Base-by-base conservation (phyloP, 495 filamentous ascomycete genomes). In the Trichocladium antarcticum region DNA sequence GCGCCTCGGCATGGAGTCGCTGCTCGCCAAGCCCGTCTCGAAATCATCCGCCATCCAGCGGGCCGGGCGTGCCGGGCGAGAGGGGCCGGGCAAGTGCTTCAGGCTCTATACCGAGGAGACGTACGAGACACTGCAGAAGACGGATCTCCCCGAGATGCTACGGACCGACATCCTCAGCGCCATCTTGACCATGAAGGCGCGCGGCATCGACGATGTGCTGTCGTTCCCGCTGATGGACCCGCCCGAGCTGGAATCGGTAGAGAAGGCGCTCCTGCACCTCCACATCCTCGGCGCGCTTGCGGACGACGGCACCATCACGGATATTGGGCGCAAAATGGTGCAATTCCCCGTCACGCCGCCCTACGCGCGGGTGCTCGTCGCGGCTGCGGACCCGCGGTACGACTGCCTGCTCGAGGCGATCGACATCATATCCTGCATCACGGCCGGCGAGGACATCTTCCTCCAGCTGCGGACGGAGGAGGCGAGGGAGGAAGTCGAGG, bases 11-110 rank as follows among this genome's bases (percentile, higher is more conserved):
- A 76, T 99, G 56, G 92, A 96, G 44, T 95, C 92, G 0, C 76
- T 99, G 14, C 75, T 97, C 1, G 81, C 87, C 0, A 95, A 94
- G 51, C 82, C 87, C 3, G 89, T 99, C 29, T 96, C 92, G 0
- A 85, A 87, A 56, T 95, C 89, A 0, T 87, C 90, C 0, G 92
- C 93, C 0, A 87, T 95, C 47, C 93, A 99, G 62, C 74, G 93
- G 27, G 78, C 84, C 34, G 93, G 93, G 59, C 86, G 93, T 66
- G 93, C 93, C 10, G 93, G 93, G 12, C 78, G 93, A 71, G 93
- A 99, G 67, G 85, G 85, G 0, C 74, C 86, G 7, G 93, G 93
- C 1, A 84, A 89, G 60, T 97, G 92, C 61, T 93, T 80, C 61
- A 76, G 90, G 27, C 71, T 97, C 14, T 99, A 94, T 60, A 95